Evolutionary conservation across 495 filamentous ascomycete genomes (phyloP).

Genomic region (Haplographium delicatum): DNA sequence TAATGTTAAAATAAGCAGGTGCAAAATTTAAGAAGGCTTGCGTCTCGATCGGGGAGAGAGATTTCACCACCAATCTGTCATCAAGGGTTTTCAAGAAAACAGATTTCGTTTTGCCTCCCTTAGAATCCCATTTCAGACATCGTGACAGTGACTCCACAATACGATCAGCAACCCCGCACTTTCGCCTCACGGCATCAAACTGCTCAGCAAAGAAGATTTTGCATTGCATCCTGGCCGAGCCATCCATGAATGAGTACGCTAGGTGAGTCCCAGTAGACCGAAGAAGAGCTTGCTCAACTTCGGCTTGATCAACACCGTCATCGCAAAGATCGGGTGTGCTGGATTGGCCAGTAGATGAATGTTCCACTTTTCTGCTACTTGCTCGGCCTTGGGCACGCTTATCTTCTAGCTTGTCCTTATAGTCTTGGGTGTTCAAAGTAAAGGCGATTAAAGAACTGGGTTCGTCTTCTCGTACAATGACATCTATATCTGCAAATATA

Average conservation of each 20-base stretch:
- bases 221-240: slow-evolving; percentile 88
- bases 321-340: slow-evolving; percentile 13
- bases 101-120: slow-evolving; percentile 95
- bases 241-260: slow-evolving; percentile 89
- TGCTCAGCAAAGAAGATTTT: slow-evolving; percentile 98
- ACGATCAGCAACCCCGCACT: slow-evolving; percentile 87
- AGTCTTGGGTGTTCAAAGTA: slow-evolving; percentile 79
- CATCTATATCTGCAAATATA: slow-evolving; percentile 95
- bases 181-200: slow-evolving; percentile 89
- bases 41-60: slow-evolving; percentile 83
- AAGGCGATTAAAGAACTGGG: slow-evolving; percentile 95
- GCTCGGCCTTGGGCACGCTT: slow-evolving; percentile 55
- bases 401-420: slow-evolving; percentile 67
- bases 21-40: slow-evolving; percentile 92
- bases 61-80: slow-evolving; percentile 81
- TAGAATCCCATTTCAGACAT: slow-evolving; percentile 97
- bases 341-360: slow-evolving; percentile 1
- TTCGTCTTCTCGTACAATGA: slow-evolving; percentile 95
- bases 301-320: slow-evolving; percentile 39
- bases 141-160: slow-evolving; percentile 93
- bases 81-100: slow-evolving; percentile 98
- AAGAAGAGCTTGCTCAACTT: slow-evolving; percentile 72
- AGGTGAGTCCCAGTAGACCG: slow-evolving; percentile 83
- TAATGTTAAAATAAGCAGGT: slow-evolving; percentile 93
- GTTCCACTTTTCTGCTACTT: slow-evolving; percentile 11